Percentiles rank a stretch among this genome's conserved stretches.
Conservation (phyloP, 768 basidiomycete species). For the Dendrothele bispora region DNA sequence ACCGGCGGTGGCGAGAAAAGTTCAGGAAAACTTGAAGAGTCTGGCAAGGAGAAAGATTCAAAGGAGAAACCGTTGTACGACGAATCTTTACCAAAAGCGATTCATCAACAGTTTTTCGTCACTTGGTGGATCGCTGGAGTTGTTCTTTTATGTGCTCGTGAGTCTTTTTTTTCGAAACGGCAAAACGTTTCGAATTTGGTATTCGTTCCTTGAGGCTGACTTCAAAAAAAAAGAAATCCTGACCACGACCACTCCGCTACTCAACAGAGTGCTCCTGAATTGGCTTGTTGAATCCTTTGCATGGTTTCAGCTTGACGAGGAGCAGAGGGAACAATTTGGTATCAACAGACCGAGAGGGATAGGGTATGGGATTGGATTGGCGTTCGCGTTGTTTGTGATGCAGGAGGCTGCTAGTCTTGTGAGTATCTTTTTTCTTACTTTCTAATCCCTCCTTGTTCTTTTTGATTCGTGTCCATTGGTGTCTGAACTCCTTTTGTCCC, state of each 20-base stretch:
- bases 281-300: slow-evolving; percentile 47
- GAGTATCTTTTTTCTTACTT: slow-evolving; percentile 1
- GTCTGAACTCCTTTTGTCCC: too few species aligned
- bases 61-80: slow-evolving; percentile 7
- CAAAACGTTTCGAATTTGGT: not conserved
- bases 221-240: slow-evolving; percentile 35
- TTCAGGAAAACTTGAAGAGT: not conserved
- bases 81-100: slow-evolving; percentile 8
- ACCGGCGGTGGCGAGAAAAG: not conserved
- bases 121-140: slow-evolving; percentile 12
- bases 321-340: slow-evolving; percentile 19
- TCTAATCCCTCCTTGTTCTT: too few species aligned
- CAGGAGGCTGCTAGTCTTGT: slow-evolving; percentile 40
- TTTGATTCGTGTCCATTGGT: too few species aligned
- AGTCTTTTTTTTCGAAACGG: slow-evolving; percentile 7
- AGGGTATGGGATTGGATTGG: slow-evolving; percentile 55
- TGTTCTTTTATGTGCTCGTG: too few species aligned
- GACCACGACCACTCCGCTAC: slow-evolving; percentile 44
- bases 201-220: not conserved
- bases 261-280: slow-evolving; percentile 45
- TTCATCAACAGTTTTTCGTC: slow-evolving; percentile 8
- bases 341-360: slow-evolving; percentile 38
- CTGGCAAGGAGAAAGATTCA: not conserved
- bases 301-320: slow-evolving; percentile 30
- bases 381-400: slow-evolving; percentile 50